Conservation (phyloP, 352 stramenopile species). For the Salisapilia sapeloensis region DNA sequence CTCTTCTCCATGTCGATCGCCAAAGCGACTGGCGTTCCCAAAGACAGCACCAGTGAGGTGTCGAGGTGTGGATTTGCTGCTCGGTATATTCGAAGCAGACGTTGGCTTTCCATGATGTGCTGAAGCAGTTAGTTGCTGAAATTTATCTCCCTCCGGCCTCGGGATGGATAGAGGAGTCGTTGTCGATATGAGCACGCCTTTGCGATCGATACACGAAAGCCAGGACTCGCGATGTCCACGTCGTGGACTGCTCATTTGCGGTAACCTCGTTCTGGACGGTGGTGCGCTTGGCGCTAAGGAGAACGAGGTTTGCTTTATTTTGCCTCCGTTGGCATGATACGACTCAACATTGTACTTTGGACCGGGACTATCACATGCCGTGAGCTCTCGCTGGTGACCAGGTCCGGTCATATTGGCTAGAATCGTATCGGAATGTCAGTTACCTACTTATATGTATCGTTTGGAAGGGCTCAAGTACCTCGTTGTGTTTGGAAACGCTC, state of each 20-base stretch:
- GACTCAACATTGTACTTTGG: conserved; percentile 71
- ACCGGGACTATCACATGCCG: conserved; percentile 53
- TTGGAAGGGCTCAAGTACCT: conserved; percentile 12
- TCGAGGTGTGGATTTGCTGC: conserved; percentile 2
- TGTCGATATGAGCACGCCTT: conserved; percentile 63
- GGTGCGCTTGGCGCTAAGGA: conserved; percentile 44
- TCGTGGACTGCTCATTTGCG: conserved; percentile 28
- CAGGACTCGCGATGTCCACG: conserved; percentile 59
- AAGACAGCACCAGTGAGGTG: conserved; percentile 25
- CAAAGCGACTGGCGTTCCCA: conserved; percentile 61
- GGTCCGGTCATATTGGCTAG: conserved; percentile 46
- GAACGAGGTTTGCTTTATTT: conserved; percentile 23
- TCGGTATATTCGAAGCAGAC: too few relatives aligned
- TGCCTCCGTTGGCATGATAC: conserved; percentile 31
- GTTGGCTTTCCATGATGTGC: not conserved
- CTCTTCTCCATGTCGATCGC: conserved; percentile 21
- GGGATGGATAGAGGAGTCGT: conserved; percentile 17
- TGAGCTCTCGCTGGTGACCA: conserved; percentile 54
- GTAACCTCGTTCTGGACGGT: conserved; percentile 28
- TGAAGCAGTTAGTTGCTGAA: conserved; percentile 2
- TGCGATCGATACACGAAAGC: conserved; percentile 68
- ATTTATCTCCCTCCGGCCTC: too few relatives aligned
- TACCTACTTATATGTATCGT: not conserved
- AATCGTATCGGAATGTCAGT: not conserved
- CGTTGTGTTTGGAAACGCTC: conserved; percentile 67